Evolutionary conservation across 345 rosid species (phyloP).

Genomic region (Punica granatum): DNA sequence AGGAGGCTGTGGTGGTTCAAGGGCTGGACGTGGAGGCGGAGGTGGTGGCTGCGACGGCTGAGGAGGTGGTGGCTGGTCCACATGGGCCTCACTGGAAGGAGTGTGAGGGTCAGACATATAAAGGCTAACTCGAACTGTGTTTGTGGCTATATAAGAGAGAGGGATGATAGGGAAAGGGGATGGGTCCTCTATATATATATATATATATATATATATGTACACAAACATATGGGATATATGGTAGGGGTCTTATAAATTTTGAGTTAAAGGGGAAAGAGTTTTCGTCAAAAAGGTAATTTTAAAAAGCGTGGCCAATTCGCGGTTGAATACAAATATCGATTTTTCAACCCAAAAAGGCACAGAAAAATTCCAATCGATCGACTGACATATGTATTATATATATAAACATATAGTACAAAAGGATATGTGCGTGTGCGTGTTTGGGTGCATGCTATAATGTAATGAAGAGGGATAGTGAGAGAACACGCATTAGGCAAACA

Average conservation of each 20-base stretch:
- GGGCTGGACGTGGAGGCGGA: background rate
- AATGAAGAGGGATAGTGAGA: background rate
- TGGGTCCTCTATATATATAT: background rate
- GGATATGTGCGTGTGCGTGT: background rate
- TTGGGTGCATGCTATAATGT: background rate
- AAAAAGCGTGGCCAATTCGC: slow-evolving; percentile 52
- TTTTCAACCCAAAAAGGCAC: background rate
- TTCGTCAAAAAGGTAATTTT: slow-evolving; percentile 6
- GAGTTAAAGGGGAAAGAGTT: background rate
- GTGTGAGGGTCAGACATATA: slow-evolving; percentile 11
- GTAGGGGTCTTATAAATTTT: background rate
- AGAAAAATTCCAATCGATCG: background rate
- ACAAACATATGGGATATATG: too few species aligned
- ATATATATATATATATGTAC: too few species aligned
- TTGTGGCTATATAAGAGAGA: background rate
- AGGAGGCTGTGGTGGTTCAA: slow-evolving; percentile 2
- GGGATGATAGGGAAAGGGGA: background rate
- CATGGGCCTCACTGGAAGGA: slow-evolving; percentile 5
- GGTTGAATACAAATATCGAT: slow-evolving; percentile 5
- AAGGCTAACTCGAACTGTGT: background rate
- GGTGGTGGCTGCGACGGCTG: slow-evolving; percentile 2
- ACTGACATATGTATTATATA: background rate
- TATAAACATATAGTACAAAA: background rate
- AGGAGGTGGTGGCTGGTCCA: slow-evolving; percentile 7
- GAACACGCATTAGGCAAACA: slow-evolving; percentile 14